phyloP scores from a whole-genome alignment of 108 stramenopile species.

The Pseudonitzschia delicatissima region DNA sequence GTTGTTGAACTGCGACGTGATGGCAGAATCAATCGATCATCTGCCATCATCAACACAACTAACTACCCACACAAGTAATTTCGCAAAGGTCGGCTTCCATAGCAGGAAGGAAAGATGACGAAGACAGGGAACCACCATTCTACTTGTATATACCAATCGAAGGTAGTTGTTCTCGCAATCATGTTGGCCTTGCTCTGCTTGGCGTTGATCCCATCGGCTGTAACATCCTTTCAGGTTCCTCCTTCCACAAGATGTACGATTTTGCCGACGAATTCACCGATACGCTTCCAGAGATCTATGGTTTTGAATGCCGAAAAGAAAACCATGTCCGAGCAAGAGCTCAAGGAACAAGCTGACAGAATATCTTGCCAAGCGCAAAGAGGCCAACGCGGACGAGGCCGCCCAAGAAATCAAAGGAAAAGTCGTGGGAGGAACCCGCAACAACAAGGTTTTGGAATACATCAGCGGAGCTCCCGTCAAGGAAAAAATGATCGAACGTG shows the following conservation, averaged over 20 bases:
- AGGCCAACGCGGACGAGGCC: slow-evolving; percentile 57
- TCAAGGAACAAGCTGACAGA: slow-evolving; percentile 65
- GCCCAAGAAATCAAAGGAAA: slow-evolving; percentile 58
- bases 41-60: too few relatives aligned
- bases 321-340: slow-evolving; percentile 31
- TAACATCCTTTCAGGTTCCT: neutral
- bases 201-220: slow-evolving; percentile 1
- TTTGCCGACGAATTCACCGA: neutral
- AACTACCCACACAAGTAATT: too few relatives aligned
- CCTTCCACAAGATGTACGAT: neutral
- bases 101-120: too few relatives aligned
- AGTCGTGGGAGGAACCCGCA: slow-evolving; percentile 75
- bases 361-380: slow-evolving; percentile 66
- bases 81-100: too few relatives aligned
- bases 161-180: neutral
- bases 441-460: slow-evolving; percentile 71
- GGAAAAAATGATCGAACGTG: slow-evolving; percentile 50
- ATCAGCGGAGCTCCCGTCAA: slow-evolving; percentile 74
- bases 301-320: neutral
- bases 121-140: too few relatives aligned
- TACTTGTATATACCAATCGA: too few relatives aligned
- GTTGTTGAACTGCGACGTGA: too few relatives aligned
- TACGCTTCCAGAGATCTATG: neutral
- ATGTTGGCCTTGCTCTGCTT: neutral
- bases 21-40: too few relatives aligned